Percentiles rank a stretch among this genome's conserved stretches.
These are phyloP conservation scores for Strigomonas galati DNA, from an alignment of 208 protist species.

Conservation along the genomic window DNA sequence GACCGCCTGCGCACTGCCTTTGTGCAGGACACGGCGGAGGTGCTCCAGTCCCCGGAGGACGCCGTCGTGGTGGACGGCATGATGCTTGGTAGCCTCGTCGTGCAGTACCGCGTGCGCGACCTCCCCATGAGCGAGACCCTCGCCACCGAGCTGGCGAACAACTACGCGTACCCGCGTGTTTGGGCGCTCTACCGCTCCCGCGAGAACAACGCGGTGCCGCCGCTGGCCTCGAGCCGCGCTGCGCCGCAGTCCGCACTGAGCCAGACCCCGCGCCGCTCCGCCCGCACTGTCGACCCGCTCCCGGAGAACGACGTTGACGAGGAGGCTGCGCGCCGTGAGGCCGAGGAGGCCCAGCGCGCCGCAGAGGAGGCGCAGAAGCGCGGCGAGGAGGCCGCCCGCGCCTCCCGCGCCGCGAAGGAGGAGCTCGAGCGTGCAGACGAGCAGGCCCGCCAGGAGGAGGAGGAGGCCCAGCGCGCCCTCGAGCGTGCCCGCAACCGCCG, in stretches of 20 bases:
- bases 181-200: conserved; percentile 49
- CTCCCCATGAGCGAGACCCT: conserved; percentile 14
- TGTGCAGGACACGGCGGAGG: conserved; percentile 14
- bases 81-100: conserved; percentile 3
- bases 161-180: conserved; percentile 33
- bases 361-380: conserved; percentile 16
- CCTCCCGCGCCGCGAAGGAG: conserved; percentile 15
- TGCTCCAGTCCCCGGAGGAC: conserved; percentile 11
- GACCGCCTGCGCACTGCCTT: conserved; percentile 21
- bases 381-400: conserved; percentile 14
- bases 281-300: background rate
- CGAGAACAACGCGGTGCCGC: conserved; percentile 4
- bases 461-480: conserved; percentile 20
- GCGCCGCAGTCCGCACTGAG: background rate
- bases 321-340: conserved; percentile 15
- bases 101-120: conserved; percentile 18
- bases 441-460: conserved; percentile 21
- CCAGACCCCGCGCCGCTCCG: conserved; percentile 3
- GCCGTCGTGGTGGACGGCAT: conserved; percentile 21
- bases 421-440: conserved; percentile 17
- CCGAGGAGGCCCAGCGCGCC: conserved; percentile 16
- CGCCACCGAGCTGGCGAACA: conserved; percentile 22
- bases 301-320: conserved; percentile 1
- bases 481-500: conserved; percentile 21
- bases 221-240: conserved; percentile 7